Base-by-base conservation (phyloP, 345 rosid genomes). In the Corymbia maculata region DNA sequence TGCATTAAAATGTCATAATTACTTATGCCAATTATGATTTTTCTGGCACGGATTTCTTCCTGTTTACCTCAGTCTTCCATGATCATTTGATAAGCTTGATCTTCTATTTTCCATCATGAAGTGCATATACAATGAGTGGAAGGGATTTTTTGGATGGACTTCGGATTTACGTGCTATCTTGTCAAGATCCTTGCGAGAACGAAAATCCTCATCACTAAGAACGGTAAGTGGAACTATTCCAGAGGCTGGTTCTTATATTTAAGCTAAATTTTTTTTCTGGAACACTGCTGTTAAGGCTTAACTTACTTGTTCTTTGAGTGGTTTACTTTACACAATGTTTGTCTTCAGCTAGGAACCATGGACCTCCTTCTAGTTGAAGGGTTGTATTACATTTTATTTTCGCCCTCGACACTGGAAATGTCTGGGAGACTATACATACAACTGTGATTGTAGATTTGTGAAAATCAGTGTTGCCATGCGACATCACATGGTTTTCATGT, bases 121-220 rank as follows among this genome's bases (percentile, higher is more conserved):
- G 99, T 96, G 94, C 89, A 88, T 97, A 91, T 97, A 97, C 92
- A 94, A 95, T 88, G 98, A 95, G 90, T 96, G 97, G 99, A 97
- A 94, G 90, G 97, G 97, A 49, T 88, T 98, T 85, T 92, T 95
- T 86, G 96, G 94, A 87, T 94, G 96, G 93, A 89, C 95, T 79
- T 93, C 94, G 88, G 96, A 94, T 90, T 21, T 52, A 52, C 8
- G 1, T 19, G 55, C 55, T 52, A 90, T 98, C 86, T 89, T 98
- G 90, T 94, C 95, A 42, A 94, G 94, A 92, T 93, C 98, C 85
- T 89, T 93, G 95, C 94, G 93, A 51, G 94, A 94, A 91, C 93
- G 94, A 91, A 96, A 94, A 90, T 91, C 95, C 36, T 88, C 91
- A 32, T 94, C 95, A 10, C 51, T 94, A 85, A 92, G 95, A 92